Base-by-base conservation (phyloP, 2,329 filamentous ascomycete genomes). In the Escovopsis sp. region DNA sequence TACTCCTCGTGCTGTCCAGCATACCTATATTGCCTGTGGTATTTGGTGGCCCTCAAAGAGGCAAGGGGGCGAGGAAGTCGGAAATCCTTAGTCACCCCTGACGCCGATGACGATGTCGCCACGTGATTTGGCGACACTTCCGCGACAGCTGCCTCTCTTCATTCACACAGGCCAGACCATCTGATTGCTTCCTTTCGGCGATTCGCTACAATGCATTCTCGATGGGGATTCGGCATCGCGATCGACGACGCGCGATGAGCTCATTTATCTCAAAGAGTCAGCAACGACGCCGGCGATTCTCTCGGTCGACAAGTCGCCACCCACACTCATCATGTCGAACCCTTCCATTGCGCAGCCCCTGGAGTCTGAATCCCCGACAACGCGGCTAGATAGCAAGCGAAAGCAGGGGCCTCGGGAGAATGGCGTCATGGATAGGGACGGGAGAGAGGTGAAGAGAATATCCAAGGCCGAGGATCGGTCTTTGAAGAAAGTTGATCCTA, bases 61-160 rank as follows among this genome's bases (percentile, higher is more conserved):
- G 19, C 7, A 18, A 11, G 35, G 28, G 8, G 28, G 28, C 28
- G 28, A 32, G 11, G 28, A 32, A 9, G 11, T 9, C 28, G 23
- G 23, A 32, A 9, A 32, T 32, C 8, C 8, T 32, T 32, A 32
- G 28, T 32, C 28, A 32, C 11, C 8, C 11, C 28, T 9, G 34
- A 36, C n/a, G 15, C 15, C 34, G 19, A 10, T 8, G 34, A 34
- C 34, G 18, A 19, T 30, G 9, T 6, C 12, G 19, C 33, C 61
- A 63, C 61, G 60, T 63, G 60, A 63, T 52, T 39, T 53, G 59
- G 60, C 54, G 59, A 56, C 51, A 55, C 44, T 62, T 56, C 54
- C 58, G 60, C 47, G 60, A 42, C 37, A 33, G 23, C 23, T 23
- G 23, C 23, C 23, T 23, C 15, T 4, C 15, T 4, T 18, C 23